Evolutionary conservation across 2,329 filamentous ascomycete species (phyloP), one percentile per base, ranked within the genome.

Genomic region (Botrytis elliptica): DNA sequence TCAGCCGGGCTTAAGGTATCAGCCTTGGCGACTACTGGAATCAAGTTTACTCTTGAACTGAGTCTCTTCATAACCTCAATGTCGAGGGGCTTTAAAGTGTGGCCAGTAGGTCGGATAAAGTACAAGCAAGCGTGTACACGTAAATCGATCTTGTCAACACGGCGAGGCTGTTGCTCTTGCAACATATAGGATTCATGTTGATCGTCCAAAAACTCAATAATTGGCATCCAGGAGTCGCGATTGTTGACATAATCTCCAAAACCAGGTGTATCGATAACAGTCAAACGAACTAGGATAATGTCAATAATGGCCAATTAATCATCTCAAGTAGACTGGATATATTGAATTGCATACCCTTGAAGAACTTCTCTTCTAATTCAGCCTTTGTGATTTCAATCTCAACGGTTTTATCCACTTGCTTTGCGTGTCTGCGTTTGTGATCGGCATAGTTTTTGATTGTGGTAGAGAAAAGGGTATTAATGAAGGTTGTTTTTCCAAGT

Each of bases 391-490:
- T 99, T 85, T 99, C 96, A 80, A 99, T 99, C 88, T 99, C 97
- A 78, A 99, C 96, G 18, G 96, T 99, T 90, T 98, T 98, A 88
- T 99, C 96, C 79, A 98, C 90, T 88, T 99, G 96, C 91, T 99
- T 99, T 86, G 96, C 93, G 85, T 99, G 96, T 83, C 96, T 93
- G 85, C 94, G 93, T 89, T 97, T 97, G 90, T 99, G 95, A 85
- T 99, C 96, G 89, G 96, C 96, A 85, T 99, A 99, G 90, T 98
- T 99, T 90, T 99, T 99, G 90, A 99, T 99, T 81, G 96, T 99
- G 79, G 97, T 99, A 77, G 96, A 99, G 89, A 99, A 99, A 75
- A 99, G 91, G 75, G 96, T 99, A 91, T 99, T 99, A 91, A 99
- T 98, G 86, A 99, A 99, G 81, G 96, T 99, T 40, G 97, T 99